Evolutionary conservation across 176 grass and related monocot genomes (phyloP).

Genomic region (Oryza glaberrima): DNA sequence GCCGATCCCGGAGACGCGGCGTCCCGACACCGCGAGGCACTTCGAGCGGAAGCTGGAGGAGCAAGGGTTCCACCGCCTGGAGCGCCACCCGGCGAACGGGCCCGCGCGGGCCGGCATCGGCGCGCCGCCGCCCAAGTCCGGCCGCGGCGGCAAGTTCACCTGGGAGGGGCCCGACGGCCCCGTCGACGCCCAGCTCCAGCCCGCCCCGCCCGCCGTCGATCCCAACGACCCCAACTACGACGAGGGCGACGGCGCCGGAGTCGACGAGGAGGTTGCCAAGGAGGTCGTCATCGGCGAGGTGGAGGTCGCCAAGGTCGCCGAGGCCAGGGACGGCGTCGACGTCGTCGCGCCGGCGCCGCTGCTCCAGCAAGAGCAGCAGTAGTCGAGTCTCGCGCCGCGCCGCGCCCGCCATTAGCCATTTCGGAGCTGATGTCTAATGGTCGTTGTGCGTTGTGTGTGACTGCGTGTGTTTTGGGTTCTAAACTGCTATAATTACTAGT

Average conservation of each 20-base stretch:
- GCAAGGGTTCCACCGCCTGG: slow-evolving; percentile 67
- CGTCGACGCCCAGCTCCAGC: slow-evolving; percentile 40
- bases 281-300: slow-evolving; percentile 61
- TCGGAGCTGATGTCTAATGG: neutral
- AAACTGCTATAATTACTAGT: neutral
- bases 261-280: slow-evolving; percentile 19
- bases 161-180: neutral
- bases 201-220: slow-evolving; percentile 62
- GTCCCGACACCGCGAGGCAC: slow-evolving; percentile 54
- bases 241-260: slow-evolving; percentile 10
- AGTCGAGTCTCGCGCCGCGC: neutral
- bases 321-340: slow-evolving; percentile 59
- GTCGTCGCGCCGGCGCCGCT: slow-evolving; percentile 42
- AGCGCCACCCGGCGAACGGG: slow-evolving; percentile 72
- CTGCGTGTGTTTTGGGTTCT: neutral
- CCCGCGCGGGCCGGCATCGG: slow-evolving; percentile 51
- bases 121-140: slow-evolving; percentile 62
- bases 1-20: slow-evolving; percentile 51
- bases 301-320: slow-evolving; percentile 72
- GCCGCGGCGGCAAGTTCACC: slow-evolving; percentile 33
- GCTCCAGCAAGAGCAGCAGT: neutral
- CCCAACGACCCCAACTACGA: slow-evolving; percentile 82
- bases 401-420: neutral
- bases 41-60: slow-evolving; percentile 80
- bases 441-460: neutral